phyloP scores from a whole-genome alignment of 1,284 basidiomycete species.

The Ganoderma lucidum region DNA sequence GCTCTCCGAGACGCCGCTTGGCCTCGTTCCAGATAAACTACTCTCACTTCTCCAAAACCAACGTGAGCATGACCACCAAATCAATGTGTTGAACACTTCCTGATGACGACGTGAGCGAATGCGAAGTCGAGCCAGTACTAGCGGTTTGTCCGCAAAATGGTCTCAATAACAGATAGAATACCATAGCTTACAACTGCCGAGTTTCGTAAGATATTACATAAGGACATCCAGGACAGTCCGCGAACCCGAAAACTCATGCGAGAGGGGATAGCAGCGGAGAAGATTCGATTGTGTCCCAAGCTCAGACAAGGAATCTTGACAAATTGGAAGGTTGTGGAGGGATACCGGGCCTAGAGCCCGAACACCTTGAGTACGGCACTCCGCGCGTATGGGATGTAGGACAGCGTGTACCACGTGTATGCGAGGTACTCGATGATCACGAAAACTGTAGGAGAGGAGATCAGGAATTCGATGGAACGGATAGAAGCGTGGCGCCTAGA shows the following conservation, averaged over 20 bases:
- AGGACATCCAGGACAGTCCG: slow-evolving; percentile 16
- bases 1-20: too few relatives aligned
- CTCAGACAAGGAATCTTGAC: background rate
- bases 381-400: slow-evolving; percentile 90
- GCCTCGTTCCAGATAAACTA: background rate
- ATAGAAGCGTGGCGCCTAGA: slow-evolving; percentile 13
- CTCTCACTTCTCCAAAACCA: background rate
- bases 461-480: slow-evolving; percentile 24
- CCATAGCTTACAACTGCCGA: slow-evolving; percentile 25
- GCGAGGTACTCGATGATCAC: slow-evolving; percentile 88
- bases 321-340: background rate
- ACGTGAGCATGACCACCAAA: background rate
- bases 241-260: slow-evolving; percentile 4
- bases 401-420: slow-evolving; percentile 84
- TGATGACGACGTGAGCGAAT: background rate
- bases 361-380: slow-evolving; percentile 72
- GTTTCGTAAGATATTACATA: slow-evolving; percentile 14
- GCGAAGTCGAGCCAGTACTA: background rate
- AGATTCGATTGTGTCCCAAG: background rate
- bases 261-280: background rate
- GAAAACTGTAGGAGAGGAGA: slow-evolving; percentile 62
- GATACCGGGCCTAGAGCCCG: slow-evolving; percentile 49
- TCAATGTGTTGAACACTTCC: background rate
- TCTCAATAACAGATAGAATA: slow-evolving; percentile 6
- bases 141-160: background rate